phyloP scores from a whole-genome alignment of 2,329 filamentous ascomycete genomes.

The Pseudonectria buxi region DNA sequence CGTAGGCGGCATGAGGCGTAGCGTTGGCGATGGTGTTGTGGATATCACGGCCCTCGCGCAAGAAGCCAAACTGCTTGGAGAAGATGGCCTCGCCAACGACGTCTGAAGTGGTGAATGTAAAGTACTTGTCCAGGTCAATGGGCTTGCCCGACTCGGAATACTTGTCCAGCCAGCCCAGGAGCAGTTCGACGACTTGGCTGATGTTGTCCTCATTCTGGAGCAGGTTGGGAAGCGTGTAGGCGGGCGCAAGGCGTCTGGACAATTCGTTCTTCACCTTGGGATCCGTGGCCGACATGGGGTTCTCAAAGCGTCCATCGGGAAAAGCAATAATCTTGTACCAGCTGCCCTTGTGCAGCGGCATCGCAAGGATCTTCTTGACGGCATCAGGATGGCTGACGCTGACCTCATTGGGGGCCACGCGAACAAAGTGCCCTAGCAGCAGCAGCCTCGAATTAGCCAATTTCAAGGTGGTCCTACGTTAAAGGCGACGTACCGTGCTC shows the following conservation, averaged over 20 bases:
- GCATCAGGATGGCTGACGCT: slow-evolving; percentile 29
- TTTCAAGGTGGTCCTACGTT: neutral
- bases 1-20: slow-evolving; percentile 10
- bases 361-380: slow-evolving; percentile 2
- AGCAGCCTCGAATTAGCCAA: neutral
- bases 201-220: slow-evolving; percentile 5
- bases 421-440: slow-evolving; percentile 32
- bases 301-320: slow-evolving; percentile 9
- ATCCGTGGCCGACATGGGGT: slow-evolving; percentile 6
- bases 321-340: slow-evolving; percentile 10
- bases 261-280: slow-evolving; percentile 5
- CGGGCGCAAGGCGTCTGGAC: slow-evolving; percentile 7
- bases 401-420: slow-evolving; percentile 38
- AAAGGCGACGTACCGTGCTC: slow-evolving; percentile 2
- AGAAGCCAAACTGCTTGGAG: slow-evolving; percentile 11
- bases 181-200: slow-evolving; percentile 2
- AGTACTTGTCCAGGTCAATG: slow-evolving; percentile 8
- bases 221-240: slow-evolving; percentile 4
- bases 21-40: slow-evolving; percentile 23
- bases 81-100: slow-evolving; percentile 7
- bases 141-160: slow-evolving; percentile 1
- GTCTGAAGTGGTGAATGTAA: slow-evolving; percentile 9
- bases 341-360: slow-evolving; percentile 6
- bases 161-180: slow-evolving; percentile 3
- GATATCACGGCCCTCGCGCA: slow-evolving; percentile 18